phyloP scores from a whole-genome alignment of 768 basidiomycete genomes.

The Rhodocollybia butyracea region DNA sequence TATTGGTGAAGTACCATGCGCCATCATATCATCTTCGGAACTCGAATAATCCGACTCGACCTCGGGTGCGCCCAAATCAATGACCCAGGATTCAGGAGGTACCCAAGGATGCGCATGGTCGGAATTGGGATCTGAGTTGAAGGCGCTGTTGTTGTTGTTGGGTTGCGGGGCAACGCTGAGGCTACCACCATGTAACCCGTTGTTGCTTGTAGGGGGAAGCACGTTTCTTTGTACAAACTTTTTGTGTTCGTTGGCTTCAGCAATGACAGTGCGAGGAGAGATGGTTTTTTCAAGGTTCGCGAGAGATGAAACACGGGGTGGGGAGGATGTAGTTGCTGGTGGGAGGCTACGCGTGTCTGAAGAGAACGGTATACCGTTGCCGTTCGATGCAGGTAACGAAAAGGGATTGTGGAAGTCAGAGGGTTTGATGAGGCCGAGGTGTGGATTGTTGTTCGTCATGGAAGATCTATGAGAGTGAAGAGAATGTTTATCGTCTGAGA shows the following conservation, averaged over 20 bases:
- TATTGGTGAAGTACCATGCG: too few relatives aligned
- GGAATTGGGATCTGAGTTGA: background rate
- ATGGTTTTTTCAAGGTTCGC: conserved; percentile 20
- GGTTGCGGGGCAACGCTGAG: too few relatives aligned
- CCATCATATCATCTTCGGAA: conserved; percentile 35
- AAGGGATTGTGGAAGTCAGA: conserved; percentile 40
- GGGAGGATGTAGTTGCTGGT: conserved; percentile 23
- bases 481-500: conserved; percentile 44
- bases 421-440: conserved; percentile 16
- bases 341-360: conserved; percentile 29
- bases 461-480: conserved; percentile 27
- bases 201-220: too few relatives aligned
- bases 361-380: conserved; percentile 29
- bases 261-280: conserved; percentile 47
- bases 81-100: conserved; percentile 77
- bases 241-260: conserved; percentile 10
- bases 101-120: conserved; percentile 40
- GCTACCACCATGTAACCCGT: too few relatives aligned
- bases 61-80: conserved; percentile 41
- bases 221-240: conserved; percentile 6
- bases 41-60: conserved; percentile 35
- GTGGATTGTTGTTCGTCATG: conserved; percentile 25
- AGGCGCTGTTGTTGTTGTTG: background rate
- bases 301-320: conserved; percentile 15
- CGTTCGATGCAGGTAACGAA: conserved; percentile 18